Evolutionary conservation across 2,329 filamentous ascomycete species (phyloP).

Genomic region (Sporothrix luriei): DNA sequence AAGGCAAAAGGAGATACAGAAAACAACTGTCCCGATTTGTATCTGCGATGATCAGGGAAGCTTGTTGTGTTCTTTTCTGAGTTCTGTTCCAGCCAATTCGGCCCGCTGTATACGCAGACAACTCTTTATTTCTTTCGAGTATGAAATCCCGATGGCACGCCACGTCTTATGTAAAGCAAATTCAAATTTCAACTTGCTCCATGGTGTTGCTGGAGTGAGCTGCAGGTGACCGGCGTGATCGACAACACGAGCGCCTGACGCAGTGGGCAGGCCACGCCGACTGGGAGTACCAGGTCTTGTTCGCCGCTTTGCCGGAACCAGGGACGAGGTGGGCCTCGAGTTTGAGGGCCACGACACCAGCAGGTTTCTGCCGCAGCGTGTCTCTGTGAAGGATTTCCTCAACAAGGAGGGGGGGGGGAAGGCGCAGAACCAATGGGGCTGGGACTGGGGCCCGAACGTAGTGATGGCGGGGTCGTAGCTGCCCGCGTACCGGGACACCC

Average conservation of each 20-base stretch:
- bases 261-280: slow-evolving; percentile 74
- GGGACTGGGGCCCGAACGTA: slow-evolving; percentile 72
- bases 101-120: too few relatives aligned
- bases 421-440: slow-evolving; percentile 74
- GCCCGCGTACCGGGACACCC: slow-evolving; percentile 71
- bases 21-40: not conserved
- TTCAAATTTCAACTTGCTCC: too few relatives aligned
- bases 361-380: slow-evolving; percentile 75
- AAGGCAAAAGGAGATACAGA: not conserved
- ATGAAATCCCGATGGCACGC: too few relatives aligned
- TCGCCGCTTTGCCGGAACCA: slow-evolving; percentile 51
- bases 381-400: slow-evolving; percentile 61
- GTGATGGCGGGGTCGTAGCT: slow-evolving; percentile 73
- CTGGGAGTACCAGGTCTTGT: slow-evolving; percentile 70
- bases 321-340: slow-evolving; percentile 48
- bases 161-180: too few relatives aligned
- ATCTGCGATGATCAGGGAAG: not conserved
- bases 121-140: not conserved
- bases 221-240: slow-evolving; percentile 64
- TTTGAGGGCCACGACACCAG: slow-evolving; percentile 84
- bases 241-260: slow-evolving; percentile 69
- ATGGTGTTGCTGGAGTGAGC: slow-evolving; percentile 45
- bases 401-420: too few relatives aligned
- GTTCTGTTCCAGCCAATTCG: too few relatives aligned
- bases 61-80: not conserved